Conservation (phyloP, 257 asterid genomes). For the Mitragyna speciosa region DNA sequence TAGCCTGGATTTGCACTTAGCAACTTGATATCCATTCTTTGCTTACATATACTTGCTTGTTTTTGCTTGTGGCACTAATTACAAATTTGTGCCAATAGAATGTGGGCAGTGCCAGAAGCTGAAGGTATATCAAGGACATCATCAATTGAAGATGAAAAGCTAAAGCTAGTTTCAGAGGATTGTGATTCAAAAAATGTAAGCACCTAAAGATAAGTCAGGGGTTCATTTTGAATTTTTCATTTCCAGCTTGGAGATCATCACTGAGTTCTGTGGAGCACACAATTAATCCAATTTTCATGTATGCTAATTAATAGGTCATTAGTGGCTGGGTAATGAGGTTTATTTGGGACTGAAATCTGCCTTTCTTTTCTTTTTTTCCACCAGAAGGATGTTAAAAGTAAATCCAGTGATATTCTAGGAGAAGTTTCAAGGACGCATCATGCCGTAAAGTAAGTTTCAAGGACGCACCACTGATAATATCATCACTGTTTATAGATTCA, state of each 20-base stretch:
- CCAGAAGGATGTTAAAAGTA: constrained; percentile 45
- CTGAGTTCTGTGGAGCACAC: not conserved
- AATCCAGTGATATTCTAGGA: constrained; percentile 43
- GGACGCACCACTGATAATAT: too few species aligned
- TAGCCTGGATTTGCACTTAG: not conserved
- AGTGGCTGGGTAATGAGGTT: not conserved
- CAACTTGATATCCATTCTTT: not conserved
- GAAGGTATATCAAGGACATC: constrained; percentile 45
- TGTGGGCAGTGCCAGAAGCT: constrained; percentile 90
- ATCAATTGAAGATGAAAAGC: constrained; percentile 43
- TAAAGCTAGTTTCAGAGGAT: constrained; percentile 58
- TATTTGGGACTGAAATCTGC: constrained; percentile 5
- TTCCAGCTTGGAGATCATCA: not conserved
- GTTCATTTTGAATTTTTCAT: not conserved
- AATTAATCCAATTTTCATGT: not conserved
- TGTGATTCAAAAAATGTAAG: constrained; percentile 64
- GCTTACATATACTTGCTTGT: not conserved
- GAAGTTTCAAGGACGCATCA: constrained; percentile 56
- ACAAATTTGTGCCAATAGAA: constrained; percentile 43
- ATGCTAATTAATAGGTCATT: not conserved
- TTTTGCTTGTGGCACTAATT: constrained; percentile 15
- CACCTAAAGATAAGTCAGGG: not conserved
- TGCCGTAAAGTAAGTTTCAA: constrained; percentile 60
- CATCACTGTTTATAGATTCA: constrained; percentile 4
- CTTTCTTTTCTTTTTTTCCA: constrained; percentile 21